Percentiles rank a stretch among this genome's conserved stretches.
These are phyloP conservation scores for Epicoccum nigrum DNA, from an alignment of 2,329 filamentous ascomycete species.

Conservation along the genomic window DNA sequence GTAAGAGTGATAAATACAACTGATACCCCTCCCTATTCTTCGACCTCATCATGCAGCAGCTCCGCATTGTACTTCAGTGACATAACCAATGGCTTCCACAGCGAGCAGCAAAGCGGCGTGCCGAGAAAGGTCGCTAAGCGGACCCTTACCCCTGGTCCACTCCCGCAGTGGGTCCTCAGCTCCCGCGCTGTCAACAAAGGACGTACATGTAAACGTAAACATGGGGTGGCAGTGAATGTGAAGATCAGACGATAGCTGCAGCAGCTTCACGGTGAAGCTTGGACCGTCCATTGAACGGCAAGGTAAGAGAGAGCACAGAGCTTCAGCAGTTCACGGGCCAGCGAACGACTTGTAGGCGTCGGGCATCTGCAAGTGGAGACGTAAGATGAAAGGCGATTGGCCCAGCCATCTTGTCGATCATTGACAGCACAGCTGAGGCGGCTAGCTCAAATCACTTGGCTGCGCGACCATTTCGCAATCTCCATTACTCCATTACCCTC, in stretches of 20 bases:
- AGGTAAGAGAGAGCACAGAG: neutral
- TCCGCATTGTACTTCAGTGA: neutral
- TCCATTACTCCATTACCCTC: neutral
- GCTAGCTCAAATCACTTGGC: slow-evolving; percentile 11
- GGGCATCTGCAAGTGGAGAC: slow-evolving; percentile 6
- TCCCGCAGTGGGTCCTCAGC: slow-evolving; percentile 10
- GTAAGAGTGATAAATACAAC: slow-evolving; percentile 2
- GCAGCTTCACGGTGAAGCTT: neutral
- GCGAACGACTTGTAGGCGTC: neutral
- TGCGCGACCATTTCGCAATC: slow-evolving; percentile 1
- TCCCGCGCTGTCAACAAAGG: slow-evolving; percentile 10
- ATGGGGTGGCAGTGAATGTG: neutral
- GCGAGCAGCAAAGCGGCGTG: slow-evolving; percentile 3
- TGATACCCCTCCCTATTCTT: slow-evolving; percentile 2
- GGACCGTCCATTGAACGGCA: too few relatives aligned
- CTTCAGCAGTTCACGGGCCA: neutral
- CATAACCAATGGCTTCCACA: neutral
- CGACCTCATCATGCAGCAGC: neutral
- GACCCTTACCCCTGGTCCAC: slow-evolving; percentile 7
- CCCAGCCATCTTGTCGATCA: slow-evolving; percentile 10
- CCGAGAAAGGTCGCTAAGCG: neutral
- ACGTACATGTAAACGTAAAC: too few relatives aligned
- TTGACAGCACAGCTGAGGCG: slow-evolving; percentile 15
- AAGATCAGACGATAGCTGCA: neutral
- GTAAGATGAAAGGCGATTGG: slow-evolving; percentile 1